These are phyloP conservation scores for Zymoseptoria crescenta DNA, from an alignment of 2,329 filamentous ascomycete species.

Conservation along the genomic window DNA sequence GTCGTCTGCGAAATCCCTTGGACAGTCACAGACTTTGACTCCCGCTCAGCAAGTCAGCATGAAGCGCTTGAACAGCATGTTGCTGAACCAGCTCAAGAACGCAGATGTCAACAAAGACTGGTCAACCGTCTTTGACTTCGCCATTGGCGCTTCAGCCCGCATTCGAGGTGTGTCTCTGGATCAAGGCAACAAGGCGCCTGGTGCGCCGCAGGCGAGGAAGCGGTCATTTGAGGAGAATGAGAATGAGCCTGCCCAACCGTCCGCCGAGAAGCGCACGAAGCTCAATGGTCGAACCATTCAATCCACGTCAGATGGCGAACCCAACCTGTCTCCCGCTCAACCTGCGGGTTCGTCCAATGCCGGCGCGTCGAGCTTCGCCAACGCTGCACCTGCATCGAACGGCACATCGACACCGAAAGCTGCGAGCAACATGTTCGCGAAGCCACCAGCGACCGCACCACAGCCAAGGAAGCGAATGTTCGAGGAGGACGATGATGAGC, in stretches of 20 bases:
- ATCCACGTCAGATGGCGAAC: background rate
- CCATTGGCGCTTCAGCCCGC: conserved; percentile 18
- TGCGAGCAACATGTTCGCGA: conserved; percentile 10
- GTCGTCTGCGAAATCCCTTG: conserved; percentile 4
- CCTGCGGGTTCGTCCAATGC: background rate
- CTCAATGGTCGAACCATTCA: background rate
- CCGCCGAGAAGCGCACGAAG: conserved; percentile 26
- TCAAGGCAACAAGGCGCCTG: background rate
- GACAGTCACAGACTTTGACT: background rate
- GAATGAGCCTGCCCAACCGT: conserved; percentile 9
- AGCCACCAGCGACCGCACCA: conserved; percentile 23
- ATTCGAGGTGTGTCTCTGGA: conserved; percentile 11
- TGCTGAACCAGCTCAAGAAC: conserved; percentile 20
- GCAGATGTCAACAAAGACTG: conserved; percentile 22
- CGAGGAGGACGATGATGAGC: conserved; percentile 12
- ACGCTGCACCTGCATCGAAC: background rate
- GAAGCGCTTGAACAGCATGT: conserved; percentile 22
- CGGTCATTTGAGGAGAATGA: conserved; percentile 18
- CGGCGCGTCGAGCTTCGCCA: background rate
- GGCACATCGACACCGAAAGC: conserved; percentile 15
- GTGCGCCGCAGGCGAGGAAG: conserved; percentile 22
- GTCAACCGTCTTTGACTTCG: conserved; percentile 23
- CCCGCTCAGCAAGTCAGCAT: conserved; percentile 6
- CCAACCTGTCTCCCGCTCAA: background rate
- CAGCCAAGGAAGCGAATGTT: conserved; percentile 22